Evolutionary conservation across 768 basidiomycete genomes (phyloP), one percentile per base, ranked within the genome.

Genomic region (Melanogaster broomeanus): DNA sequence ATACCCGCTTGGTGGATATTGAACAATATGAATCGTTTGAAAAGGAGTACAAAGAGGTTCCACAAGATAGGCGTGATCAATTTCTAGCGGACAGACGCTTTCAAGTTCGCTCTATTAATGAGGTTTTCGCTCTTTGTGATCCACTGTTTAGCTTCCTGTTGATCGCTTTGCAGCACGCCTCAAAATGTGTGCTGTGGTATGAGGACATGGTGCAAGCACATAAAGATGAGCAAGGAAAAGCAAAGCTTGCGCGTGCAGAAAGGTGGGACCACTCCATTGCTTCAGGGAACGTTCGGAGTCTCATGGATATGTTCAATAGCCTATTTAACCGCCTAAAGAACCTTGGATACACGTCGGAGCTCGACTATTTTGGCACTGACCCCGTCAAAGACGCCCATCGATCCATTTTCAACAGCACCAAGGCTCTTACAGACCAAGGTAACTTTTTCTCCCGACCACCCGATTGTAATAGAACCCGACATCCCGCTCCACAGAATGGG

Each of bases 361-460:
- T 61, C 10, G 6, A 7, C 3, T 33, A 24, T 33, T 35, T 15
- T 37, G 44, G 40, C 3, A 3, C 0, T 15, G 0, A 1, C 15
- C 1, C 4, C 2, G 38, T 61, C 8, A 39, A 22, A 12, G 10
- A 16, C 10, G 31, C 37, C 15, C 15, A 24, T 6, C 39, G 30
- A 15, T 8, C 40, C 6, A 4, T 47, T 42, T 62, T 52, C 45
- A 52, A 44, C 35, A 44, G 21, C 3, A 46, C 43, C 39, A 52
- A 51, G 4, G 45, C 51, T 0, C 58, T 63, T 18, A 62, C 46
- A 6, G 46, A 54, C 30, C 33, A 28, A 18, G 58, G 58, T 58
- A 30, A 24, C 8, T 12, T 25, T 12, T 25, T 52, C 25, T 13
- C 33, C 18, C 6, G 27, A 28, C 27, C 18, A 8, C 15, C 6